Evolutionary conservation across 257 asterid species (phyloP), one percentile per base, ranked within the genome.

Genomic region (Gentiana macrophylla): DNA sequence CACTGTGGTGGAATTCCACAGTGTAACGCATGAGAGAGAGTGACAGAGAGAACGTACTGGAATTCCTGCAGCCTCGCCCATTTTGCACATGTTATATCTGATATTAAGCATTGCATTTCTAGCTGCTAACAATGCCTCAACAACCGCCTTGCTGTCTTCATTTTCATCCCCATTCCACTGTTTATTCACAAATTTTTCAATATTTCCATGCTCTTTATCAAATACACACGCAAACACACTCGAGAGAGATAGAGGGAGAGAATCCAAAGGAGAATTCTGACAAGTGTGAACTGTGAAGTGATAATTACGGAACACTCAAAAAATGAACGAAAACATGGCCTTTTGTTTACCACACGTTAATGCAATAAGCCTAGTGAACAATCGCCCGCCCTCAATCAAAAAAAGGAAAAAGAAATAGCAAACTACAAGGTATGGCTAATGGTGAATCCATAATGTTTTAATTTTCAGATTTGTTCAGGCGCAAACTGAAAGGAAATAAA

Each of bases 1-100:
- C 24, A 24, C 24, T 24, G 24, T 24, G 24, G 24, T 24, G 24
- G 24, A 24, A 24, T 24, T 24, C 24, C 24, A 24, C 24, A 24
- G 24, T 24, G 24, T 24, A 24, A 24, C 24, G 24, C 24, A 24
- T 50, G 1, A 35, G 49, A 65, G 33, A 53, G 59, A 13, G 35
- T 56, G 8, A 41, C 41, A 59, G 62, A 57, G 63, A 74, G 49
- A 68, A 63, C 91, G 1, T 72, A 92, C 98, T 43, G 98, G 95
- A 45, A 92, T 83, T 67, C 97, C 90, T 3, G 97, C 94, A 59
- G 95, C 94, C 77, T 81, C 84, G 5, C 98, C 98, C 97, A 92
- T 88, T 71, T 62, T 77, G 67, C 86, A 81, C 98, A 85, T 85
- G 74, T 78, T 82, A 72, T 12, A 54, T 76, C 98, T 80, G 82